phyloP scores from a whole-genome alignment of 345 rosid species.

The Mangifera indica region DNA sequence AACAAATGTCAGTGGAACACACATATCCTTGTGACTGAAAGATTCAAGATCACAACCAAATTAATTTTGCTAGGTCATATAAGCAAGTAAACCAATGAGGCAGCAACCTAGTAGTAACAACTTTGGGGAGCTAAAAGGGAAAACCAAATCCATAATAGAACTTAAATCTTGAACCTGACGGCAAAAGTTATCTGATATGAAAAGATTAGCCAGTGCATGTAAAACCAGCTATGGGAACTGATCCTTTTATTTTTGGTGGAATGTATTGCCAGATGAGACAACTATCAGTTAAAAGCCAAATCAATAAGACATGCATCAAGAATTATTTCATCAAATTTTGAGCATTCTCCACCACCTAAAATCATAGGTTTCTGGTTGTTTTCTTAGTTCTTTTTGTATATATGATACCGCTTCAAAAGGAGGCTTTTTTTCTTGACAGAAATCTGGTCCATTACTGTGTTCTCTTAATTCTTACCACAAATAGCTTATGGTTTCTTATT shows the following conservation, averaged over 20 bases:
- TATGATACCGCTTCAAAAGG: too few species aligned
- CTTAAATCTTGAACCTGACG: neutral
- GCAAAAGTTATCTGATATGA: neutral
- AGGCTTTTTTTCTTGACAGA: too few species aligned
- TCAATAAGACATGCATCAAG: neutral
- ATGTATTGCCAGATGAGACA: slow-evolving; percentile 4
- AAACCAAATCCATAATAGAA: slow-evolving; percentile 1
- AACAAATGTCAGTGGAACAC: too few species aligned
- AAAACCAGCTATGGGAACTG: too few species aligned
- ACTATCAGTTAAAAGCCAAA: too few species aligned
- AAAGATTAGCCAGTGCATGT: neutral
- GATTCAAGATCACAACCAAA: neutral
- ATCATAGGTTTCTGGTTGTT: too few species aligned
- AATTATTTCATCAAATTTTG: neutral
- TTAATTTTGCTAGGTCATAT: neutral
- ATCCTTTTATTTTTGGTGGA: neutral
- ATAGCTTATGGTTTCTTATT: too few species aligned
- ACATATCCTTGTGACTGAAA: neutral
- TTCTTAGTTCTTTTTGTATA: too few species aligned
- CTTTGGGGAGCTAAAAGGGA: neutral
- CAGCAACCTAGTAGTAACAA: neutral
- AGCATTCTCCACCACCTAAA: neutral
- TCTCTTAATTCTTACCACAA: too few species aligned
- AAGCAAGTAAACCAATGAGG: slow-evolving; percentile 1
- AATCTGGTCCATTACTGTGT: too few species aligned